Evolutionary conservation across 2,329 filamentous ascomycete genomes (phyloP).

Genomic region (Talaromyces albobiverticillius): DNA sequence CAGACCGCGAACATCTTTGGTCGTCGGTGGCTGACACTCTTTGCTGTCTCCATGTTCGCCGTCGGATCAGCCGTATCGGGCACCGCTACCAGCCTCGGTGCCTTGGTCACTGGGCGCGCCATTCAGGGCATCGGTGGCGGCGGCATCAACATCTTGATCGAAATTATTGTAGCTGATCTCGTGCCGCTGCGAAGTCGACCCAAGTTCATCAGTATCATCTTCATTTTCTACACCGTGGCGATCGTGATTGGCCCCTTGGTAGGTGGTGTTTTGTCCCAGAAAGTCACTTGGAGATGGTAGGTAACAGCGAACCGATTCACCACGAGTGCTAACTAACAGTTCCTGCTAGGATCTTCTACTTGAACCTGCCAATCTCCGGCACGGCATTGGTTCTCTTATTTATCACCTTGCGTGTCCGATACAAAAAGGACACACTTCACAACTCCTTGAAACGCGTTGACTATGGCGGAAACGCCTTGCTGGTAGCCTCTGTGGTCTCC

Average conservation of each 20-base stretch:
- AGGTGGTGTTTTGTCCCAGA: conserved; percentile 20
- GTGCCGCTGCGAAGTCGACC: conserved; percentile 49
- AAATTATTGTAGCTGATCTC: conserved; percentile 52
- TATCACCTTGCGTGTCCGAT: conserved; percentile 38
- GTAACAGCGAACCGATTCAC: too few species aligned
- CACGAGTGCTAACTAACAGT: not conserved
- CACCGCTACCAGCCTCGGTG: conserved; percentile 19
- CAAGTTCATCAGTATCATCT: conserved; percentile 39
- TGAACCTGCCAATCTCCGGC: not conserved
- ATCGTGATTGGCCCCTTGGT: conserved; percentile 32
- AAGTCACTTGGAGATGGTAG: conserved; percentile 25
- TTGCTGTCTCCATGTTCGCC: conserved; percentile 45
- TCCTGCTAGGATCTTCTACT: not conserved
- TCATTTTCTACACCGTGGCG: conserved; percentile 41
- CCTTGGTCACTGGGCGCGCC: conserved; percentile 53
- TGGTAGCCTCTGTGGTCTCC: conserved; percentile 28
- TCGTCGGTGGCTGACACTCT: conserved; percentile 41
- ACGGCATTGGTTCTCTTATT: conserved; percentile 22
- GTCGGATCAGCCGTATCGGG: conserved; percentile 37
- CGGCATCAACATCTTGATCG: conserved; percentile 42
- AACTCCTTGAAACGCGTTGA: conserved; percentile 44
- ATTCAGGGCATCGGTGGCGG: conserved; percentile 53
- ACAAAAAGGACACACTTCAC: conserved; percentile 18
- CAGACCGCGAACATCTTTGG: conserved; percentile 54
- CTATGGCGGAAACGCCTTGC: conserved; percentile 32